Base-by-base conservation (phyloP, 108 stramenopile species). In the Stephanodiscus triporus region DNA sequence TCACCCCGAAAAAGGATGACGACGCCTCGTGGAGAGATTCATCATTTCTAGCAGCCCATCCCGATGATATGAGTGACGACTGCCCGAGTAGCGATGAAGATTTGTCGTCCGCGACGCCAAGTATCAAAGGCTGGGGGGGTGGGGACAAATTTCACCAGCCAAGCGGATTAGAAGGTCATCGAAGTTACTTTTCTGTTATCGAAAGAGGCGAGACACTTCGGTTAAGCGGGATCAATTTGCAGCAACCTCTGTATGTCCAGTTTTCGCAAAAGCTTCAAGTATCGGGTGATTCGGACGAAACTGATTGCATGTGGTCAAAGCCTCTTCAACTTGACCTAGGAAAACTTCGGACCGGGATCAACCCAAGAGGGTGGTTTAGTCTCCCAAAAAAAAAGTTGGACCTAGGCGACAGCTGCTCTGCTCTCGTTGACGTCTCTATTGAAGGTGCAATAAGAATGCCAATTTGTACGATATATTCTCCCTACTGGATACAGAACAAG, bases 141-240 rank as follows among this genome's bases (percentile, higher is more conserved):
- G 36, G 48, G 26, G 66, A 47, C 29, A 71, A 61, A 60, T 68
- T 64, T 51, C 78, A 79, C 24, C 38, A 50, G 14, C 66, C 50
- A 36, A 38, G 27, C 4, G 38, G 42, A 24, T 27, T 38, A 63
- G 48, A 29, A 22, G 38, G 42, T 5, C 22, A 30, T 2, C 29
- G 47, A 27, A 43, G 66, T 37, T 23, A 68, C 30, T 61, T 51
- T 61, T 58, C 65, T 49, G 14, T 14, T 17, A 61, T 73, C 17
- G 45, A 32, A 17, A 62, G 43, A 36, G 78, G 78, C 6, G 23
- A 63, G 51, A 72, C 66, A 20, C 34, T 79, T 11, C 71, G 57
- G n/a, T 54, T 81, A 30, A 81, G 75, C 24, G 81, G 81, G 34
- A 82, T 82, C 10, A 73, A 77, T 51, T 68, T 76, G 48, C 50